Base-by-base conservation (phyloP, 2,329 filamentous ascomycete genomes). In the Gremmenia infestans region DNA sequence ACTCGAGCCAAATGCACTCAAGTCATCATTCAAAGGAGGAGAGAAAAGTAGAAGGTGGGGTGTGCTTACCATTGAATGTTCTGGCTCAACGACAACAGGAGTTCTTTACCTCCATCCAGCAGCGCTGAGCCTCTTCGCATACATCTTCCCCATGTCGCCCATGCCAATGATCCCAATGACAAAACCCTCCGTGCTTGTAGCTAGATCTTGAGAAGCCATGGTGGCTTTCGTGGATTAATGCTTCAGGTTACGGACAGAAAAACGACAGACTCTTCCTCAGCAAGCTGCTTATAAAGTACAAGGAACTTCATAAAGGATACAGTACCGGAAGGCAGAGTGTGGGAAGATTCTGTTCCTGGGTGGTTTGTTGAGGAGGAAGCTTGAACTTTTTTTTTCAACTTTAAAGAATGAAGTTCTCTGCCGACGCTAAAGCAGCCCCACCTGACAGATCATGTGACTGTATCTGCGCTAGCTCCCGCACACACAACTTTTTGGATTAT, bases 1-100 rank as follows among this genome's bases (percentile, higher is more conserved):
- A 81, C 93, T 97, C 93, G 91, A 97, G 93, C 93, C 93, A 97
- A 97, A 97, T 97, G 93, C 93, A 92, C 93, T 97, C 93, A 93
- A 91, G 93, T 97, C 93, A 97, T 97, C 93, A 95, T 91, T 72
- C 72, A 68, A 68, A 32, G 46, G 48, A 52, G 37, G 37, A 36
- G 48, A 37, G 48, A 19, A 53, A 45, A 28, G 40, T 32, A 48
- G 57, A 60, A 14, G 61, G 53, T 70, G 72, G 74, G 48, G 42
- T 52, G 59, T 58, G 57, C 65, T 66, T 61, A 69, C 65, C 60
- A 65, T 15, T 55, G 48, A 61, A 47, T 66, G 61, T 45, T 47
- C 42, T 55, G 54, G 62, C 65, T 59, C 67, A 64, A 60, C 62
- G 63, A 60, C 49, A 62, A 35, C 57, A 62, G 55, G 46, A 50